A percentile compares a stretch with the other conserved stretches of the same genome.
Evolutionary conservation across 441 rosid genomes (phyloP).

Genomic region (Corymbia citriodora): DNA sequence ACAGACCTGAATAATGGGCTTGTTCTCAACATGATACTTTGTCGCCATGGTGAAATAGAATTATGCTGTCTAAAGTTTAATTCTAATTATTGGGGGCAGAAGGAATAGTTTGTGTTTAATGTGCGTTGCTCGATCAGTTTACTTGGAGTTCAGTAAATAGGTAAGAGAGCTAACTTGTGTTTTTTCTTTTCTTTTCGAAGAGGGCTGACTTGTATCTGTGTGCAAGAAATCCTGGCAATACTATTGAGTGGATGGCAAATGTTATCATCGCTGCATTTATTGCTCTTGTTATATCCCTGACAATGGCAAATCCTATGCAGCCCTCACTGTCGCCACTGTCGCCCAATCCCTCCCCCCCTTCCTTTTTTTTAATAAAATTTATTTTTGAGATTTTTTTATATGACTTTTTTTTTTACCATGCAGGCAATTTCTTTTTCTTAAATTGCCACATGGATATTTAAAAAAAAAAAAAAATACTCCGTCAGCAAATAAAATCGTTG

Average conservation of each 20-base stretch:
- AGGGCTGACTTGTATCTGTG: background rate
- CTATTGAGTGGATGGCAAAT: slow-evolving; percentile 86
- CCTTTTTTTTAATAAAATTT: too few species aligned
- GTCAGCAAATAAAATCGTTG: too few species aligned
- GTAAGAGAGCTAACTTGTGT: background rate
- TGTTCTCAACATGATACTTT: background rate
- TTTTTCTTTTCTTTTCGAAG: too few species aligned
- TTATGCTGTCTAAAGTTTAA: background rate
- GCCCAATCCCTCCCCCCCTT: too few species aligned
- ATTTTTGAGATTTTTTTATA: too few species aligned
- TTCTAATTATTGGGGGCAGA: background rate
- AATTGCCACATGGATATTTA: too few species aligned
- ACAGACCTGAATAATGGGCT: background rate
- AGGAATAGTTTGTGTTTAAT: background rate
- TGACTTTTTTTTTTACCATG: too few species aligned
- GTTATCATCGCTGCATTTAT: slow-evolving; percentile 39
- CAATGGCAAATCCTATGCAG: slow-evolving; percentile 39
- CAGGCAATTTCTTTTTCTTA: too few species aligned
- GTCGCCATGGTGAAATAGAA: background rate
- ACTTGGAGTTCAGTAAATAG: background rate
- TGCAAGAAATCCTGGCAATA: slow-evolving; percentile 76
- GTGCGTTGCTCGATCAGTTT: background rate
- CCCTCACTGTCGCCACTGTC: too few species aligned
- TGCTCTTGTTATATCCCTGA: slow-evolving; percentile 60
- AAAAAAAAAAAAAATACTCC: too few species aligned